Base-by-base conservation (phyloP, 2,329 filamentous ascomycete species). In the Colletotrichum sublineola region DNA sequence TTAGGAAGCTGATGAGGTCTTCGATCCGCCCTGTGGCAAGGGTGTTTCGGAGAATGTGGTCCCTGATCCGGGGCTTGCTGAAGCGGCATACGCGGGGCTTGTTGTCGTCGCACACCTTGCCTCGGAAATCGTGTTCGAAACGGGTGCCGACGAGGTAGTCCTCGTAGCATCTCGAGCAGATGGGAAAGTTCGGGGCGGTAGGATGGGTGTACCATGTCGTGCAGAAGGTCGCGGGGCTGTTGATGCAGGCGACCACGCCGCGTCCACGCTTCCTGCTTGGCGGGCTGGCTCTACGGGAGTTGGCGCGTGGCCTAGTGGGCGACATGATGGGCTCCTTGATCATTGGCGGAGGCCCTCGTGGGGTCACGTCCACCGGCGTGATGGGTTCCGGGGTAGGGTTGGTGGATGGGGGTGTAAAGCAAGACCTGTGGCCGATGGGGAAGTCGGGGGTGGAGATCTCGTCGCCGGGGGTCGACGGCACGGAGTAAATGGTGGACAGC, bases 81-180 rank as follows among this genome's bases (percentile, higher is more conserved):
- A 85, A 84, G 1, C 78, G 78, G 70, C 83, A 84, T 0, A 73
- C 74, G 0, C 81, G 79, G 7, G 78, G 75, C 29, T 77, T 74
- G 1, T 71, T 68, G 38, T 82, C 79, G 5, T 75, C 42, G 42
- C 73, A 73, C 0, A 73, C 65, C 2, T 71, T 67, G 9, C 67
- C 73, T 0, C 52, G 58, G 62, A 84, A 85, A 0, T 74, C 68
- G 44, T 74, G 48, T 7, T 76, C 56, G 67, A 82, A 80, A 1
- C 40, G 67, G 0, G 80, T 80, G 5, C 77, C 63, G 68, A 77
- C 77, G n/a, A 84, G 80, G 38, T 81, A 67, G 63, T 83, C 79
- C 8, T 80, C 77, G 64, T 83, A 84, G 74, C 83, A 85, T 3
- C 78, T 74, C 2, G 81, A 79, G 71, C 83, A 85, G 61, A 84